Conservation (phyloP, 1,284 basidiomycete species). For the Quambalaria eucalypti region DNA sequence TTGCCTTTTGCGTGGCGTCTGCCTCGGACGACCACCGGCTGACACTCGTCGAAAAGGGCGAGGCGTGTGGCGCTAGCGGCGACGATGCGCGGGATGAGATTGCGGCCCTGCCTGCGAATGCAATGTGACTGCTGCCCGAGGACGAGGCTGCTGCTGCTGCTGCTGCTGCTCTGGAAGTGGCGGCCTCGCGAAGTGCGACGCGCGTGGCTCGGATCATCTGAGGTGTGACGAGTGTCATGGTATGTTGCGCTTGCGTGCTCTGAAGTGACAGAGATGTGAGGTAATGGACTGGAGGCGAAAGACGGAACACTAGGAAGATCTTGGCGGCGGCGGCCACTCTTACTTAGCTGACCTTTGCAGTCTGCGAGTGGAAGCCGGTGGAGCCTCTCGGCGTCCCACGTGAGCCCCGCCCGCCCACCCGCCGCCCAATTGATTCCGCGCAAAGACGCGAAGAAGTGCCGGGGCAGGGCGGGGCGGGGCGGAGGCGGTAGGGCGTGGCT, state of each 20-base stretch:
- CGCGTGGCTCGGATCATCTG: neutral
- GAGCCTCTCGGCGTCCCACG: no score
- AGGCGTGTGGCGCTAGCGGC: neutral
- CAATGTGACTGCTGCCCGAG: neutral
- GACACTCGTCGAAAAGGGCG: neutral
- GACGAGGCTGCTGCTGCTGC: neutral
- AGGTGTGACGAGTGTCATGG: neutral
- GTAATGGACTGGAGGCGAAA: neutral
- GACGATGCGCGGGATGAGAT: neutral
- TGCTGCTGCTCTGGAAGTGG: neutral
- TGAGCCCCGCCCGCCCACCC: no score
- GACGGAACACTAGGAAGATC: neutral
- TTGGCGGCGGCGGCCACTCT: neutral
- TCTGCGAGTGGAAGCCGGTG: no score
- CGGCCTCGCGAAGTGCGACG: neutral
- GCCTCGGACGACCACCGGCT: neutral
- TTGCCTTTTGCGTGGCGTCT: conserved; percentile 7
- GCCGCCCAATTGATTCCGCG: no score
- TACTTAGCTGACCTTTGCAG: no score
- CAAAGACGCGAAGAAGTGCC: no score
- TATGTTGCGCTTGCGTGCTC: neutral
- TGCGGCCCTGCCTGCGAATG: neutral
- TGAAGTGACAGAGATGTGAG: neutral
- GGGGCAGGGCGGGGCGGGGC: no score
- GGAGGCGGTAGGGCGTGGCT: no score